Evolutionary conservation across 441 rosid genomes (phyloP), one percentile per base, ranked within the genome.

Genomic region (Adansonia gregorii): DNA sequence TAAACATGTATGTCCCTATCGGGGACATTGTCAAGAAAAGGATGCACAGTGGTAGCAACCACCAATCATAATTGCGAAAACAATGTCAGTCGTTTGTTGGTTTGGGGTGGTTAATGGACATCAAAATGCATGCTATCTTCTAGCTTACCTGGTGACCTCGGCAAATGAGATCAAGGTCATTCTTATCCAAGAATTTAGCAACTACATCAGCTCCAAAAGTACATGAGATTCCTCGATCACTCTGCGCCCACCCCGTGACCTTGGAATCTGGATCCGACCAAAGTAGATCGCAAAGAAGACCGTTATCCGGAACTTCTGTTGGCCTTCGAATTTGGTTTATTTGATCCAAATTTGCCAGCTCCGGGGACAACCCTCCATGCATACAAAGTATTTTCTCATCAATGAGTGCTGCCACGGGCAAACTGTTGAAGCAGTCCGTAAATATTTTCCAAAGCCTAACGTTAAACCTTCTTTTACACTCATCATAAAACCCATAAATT

Each of bases 341-440:
- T 86, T 96, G 99, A 43, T 87, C 85, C 86, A 92, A 76, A 73
- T 83, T 86, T 54, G 92, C 85, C 89, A 96, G 61, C 46, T 92
- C 98, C 0, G 98, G 98, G 2, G 99, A 96, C 56, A 96, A 88
- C 24, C 99, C 99, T 0, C 99, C 99, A 15, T 96, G 99, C 99
- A 94, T 96, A 72, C 98, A 94, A 3, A 96, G 82, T 81, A 96
- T 96, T 90, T 96, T 96, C 15, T 84, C 91, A 66, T 93, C 98
- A 49, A 96, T 88, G 17, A 94, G 91, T 56, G 98, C 99, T 52
- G 98, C 97, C 22, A 96, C 99, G 0, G 99, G 98, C 81, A 96
- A 84, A 67, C 96, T 90, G 61, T 96, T 94, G 82, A 96, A 96
- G 87, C 99, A 96, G 76, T 93, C 98, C 2, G 98, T 90, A 72